phyloP scores from a whole-genome alignment of 192 early-diverging fungal genomes.

The Mortierella claussenii region DNA sequence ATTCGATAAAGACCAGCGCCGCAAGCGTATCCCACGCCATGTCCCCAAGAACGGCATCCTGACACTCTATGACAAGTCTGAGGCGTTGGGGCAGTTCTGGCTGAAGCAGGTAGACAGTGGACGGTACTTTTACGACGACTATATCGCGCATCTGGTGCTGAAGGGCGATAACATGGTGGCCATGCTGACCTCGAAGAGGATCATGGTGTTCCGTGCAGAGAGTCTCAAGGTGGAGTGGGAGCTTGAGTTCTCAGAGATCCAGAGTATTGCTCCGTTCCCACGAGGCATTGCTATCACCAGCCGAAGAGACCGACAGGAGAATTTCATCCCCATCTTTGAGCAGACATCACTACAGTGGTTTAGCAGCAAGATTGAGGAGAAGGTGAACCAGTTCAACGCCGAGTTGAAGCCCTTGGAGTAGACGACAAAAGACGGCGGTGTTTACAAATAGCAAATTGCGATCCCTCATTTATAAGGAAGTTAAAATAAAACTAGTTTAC shows the following conservation, averaged over 20 bases:
- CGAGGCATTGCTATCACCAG: conserved; percentile 80
- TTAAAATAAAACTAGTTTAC: too few species aligned
- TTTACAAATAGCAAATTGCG: too few species aligned
- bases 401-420: conserved; percentile 55
- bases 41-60: conserved; percentile 89
- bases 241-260: conserved; percentile 76
- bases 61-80: conserved; percentile 66
- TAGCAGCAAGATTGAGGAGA: conserved; percentile 75
- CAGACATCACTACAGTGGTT: conserved; percentile 72
- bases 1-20: conserved; percentile 82
- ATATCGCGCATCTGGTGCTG: conserved; percentile 87
- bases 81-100: conserved; percentile 89
- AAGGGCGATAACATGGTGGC: conserved; percentile 87
- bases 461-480: too few species aligned
- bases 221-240: conserved; percentile 86
- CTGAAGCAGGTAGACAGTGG: conserved; percentile 84
- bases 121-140: conserved; percentile 82
- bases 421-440: too few species aligned
- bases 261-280: conserved; percentile 76
- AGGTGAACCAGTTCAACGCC: conserved; percentile 64
- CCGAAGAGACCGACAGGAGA: conserved; percentile 63
- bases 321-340: conserved; percentile 80
- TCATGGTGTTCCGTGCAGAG: conserved; percentile 81
- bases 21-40: conserved; percentile 86
- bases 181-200: conserved; percentile 81